Evolutionary conservation across 192 early-diverging fungal species (phyloP), one percentile per base, ranked within the genome.

Genomic region (Backusella macrospora): DNA sequence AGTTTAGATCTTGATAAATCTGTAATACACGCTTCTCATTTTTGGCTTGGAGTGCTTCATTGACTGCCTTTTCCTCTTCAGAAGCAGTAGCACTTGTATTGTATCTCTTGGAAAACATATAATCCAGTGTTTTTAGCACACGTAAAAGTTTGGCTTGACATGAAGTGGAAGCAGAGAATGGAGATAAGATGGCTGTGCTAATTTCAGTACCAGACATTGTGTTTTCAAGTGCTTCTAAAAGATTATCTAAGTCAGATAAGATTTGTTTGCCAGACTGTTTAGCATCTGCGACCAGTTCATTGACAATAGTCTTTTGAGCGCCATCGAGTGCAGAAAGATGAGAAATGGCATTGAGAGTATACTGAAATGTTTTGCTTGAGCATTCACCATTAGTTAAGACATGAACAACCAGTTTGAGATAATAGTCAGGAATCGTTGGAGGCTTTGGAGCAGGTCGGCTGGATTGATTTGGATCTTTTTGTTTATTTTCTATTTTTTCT

Each of bases 121-220:
- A 99, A 79, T 99, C 98, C 40, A 98, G 87, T 0, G 96, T 95
- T 81, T 98, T 98, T 68, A 99, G 87, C 29, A 99, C 89, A 23
- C 98, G 92, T 52, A 99, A 72, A 59, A 99, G 79, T 68, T 96
- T 96, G 21, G 98, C 91, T 80, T 99, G 98, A 70, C 90, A 84
- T 7, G 96, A 92, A n/a, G 93, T 90, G 7, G 95, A 83, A 5
- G 90, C 89, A 21, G 95, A 93, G 78, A 97, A 96, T 64, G 90
- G 90, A 29, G 87, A 84, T 18, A 98, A 81, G 14, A 89, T 90
- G 12, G 88, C 84, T 59, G 87, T 86, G 66, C 94, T 91, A 26
- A 96, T 90, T 42, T 90, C 89, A 34, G 93, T 90, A 10, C 89
- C 90, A 9, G 81, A 83, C 45, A 81, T 86, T 0, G 85, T 83